Evolutionary conservation across 148 eudicot species (phyloP), one percentile per base, ranked within the genome.

Genomic region (Rhododendron griersonianum): DNA sequence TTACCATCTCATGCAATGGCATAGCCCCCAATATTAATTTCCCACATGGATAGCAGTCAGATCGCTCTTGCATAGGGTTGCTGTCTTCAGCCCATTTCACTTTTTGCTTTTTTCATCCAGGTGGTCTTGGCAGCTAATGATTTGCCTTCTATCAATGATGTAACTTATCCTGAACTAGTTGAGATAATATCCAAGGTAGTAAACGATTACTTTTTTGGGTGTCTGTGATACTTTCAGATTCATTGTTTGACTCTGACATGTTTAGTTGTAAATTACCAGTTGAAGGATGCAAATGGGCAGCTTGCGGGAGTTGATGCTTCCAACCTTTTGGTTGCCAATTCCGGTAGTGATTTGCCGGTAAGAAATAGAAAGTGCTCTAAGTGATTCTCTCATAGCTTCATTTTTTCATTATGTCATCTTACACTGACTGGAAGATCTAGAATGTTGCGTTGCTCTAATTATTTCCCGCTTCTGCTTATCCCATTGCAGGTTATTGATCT

Each of bases 261-360:
- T 7, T 84, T 23, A 80, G 35, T 23, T 63, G 59, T 82, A 53
- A 51, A 84, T 59, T 87, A 61, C 63, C 94, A 97, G 99, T 90
- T 97, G 91, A 95, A 93, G 93, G 99, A 94, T 92, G 96, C 92
- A 85, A 86, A 90, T 53, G 98, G 98, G 83, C 87, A 90, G 89
- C 98, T 97, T 88, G 88, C 88, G 84, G 99, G 98, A 45, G 96
- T 97, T 88, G 98, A 97, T 89, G 80, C 92, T 67, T 91, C 94
- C 76, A 94, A 97, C 80, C 96, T 97, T 59, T 90, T 97, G 83
- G 91, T 95, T 87, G 98, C 93, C 82, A 98, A 94, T 89, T 98
- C 99, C 83, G 99, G 98, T 87, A 98, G 94, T 88, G 99, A 98
- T 92, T 94, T 98, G 77, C 99, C 99, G 93, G 99, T 98, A 81